Percentiles rank a stretch among this genome's conserved stretches.
These are phyloP conservation scores for Echinochloa phyllopogon DNA, from an alignment of 176 grass and related monocot genomes.

Conservation along the genomic window DNA sequence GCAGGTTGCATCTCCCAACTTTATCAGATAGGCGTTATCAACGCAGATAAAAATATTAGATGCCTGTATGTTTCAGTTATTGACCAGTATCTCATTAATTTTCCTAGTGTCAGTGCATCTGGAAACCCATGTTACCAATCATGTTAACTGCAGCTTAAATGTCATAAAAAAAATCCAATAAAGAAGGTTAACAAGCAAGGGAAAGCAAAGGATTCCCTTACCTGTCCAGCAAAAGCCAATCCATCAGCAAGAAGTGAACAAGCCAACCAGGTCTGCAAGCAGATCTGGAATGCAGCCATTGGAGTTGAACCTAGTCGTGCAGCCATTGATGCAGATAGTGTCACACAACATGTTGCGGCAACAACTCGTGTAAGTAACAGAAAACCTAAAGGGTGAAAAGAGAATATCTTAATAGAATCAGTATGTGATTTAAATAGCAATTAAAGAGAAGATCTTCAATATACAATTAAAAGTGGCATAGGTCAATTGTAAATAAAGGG, in stretches of 20 bases:
- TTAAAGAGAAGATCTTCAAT: neutral
- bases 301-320: slow-evolving; percentile 69
- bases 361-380: slow-evolving; percentile 73
- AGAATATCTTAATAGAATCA: slow-evolving; percentile 21
- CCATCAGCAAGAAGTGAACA: slow-evolving; percentile 91
- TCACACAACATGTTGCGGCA: slow-evolving; percentile 88
- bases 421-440: neutral
- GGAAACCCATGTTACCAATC: neutral
- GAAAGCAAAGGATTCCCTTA: slow-evolving; percentile 30
- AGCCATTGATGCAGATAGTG: slow-evolving; percentile 85
- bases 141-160: neutral
- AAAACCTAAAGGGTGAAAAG: slow-evolving; percentile 51
- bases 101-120: neutral
- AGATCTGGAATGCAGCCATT: slow-evolving; percentile 98
- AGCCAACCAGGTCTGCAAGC: slow-evolving; percentile 88
- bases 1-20: neutral
- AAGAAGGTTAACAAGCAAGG: neutral
- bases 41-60: neutral
- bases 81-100: neutral
- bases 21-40: neutral
- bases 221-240: slow-evolving; percentile 96
- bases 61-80: neutral
- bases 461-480: neutral
- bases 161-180: neutral
- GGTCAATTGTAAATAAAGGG: neutral